These are phyloP conservation scores for Seiridium unicorne DNA, from an alignment of 2,329 filamentous ascomycete species.

Conservation along the genomic window DNA sequence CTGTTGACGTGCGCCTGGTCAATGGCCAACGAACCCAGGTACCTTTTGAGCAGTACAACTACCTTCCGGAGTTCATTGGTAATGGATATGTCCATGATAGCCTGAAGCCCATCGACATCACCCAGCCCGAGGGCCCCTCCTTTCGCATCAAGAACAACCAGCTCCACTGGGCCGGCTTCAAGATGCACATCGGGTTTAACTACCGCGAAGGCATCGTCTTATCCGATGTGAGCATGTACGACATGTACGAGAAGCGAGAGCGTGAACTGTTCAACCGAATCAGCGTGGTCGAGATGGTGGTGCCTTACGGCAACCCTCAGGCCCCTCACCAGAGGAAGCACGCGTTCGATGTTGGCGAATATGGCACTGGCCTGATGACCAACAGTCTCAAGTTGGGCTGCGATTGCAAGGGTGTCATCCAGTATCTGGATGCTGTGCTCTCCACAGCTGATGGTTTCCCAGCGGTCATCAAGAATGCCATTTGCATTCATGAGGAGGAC, in stretches of 20 bases:
- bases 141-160: conserved; percentile 47
- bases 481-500: conserved; percentile 71
- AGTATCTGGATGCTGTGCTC: conserved; percentile 59
- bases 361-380: conserved; percentile 64
- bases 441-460: conserved; percentile 53
- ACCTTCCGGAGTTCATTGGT: conserved; percentile 33
- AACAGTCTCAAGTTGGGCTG: conserved; percentile 60
- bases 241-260: conserved; percentile 61
- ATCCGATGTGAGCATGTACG: conserved; percentile 51
- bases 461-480: conserved; percentile 51
- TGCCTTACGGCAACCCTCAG: conserved; percentile 66
- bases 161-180: conserved; percentile 56
- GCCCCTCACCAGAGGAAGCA: conserved; percentile 58
- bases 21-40: conserved; percentile 27
- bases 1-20: conserved; percentile 42
- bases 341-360: conserved; percentile 62
- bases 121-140: conserved; percentile 59
- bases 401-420: conserved; percentile 71
- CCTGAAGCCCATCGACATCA: conserved; percentile 58
- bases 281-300: conserved; percentile 75
- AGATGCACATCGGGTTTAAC: conserved; percentile 47
- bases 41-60: conserved; percentile 37
- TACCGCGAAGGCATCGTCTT: conserved; percentile 54
- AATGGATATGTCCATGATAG: conserved; percentile 31
- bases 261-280: conserved; percentile 70